Percentiles rank a stretch among this genome's conserved stretches.
Evolutionary conservation across 164 flowering plant genomes (phyloP).

Genomic region (Aristolochia californica): DNA sequence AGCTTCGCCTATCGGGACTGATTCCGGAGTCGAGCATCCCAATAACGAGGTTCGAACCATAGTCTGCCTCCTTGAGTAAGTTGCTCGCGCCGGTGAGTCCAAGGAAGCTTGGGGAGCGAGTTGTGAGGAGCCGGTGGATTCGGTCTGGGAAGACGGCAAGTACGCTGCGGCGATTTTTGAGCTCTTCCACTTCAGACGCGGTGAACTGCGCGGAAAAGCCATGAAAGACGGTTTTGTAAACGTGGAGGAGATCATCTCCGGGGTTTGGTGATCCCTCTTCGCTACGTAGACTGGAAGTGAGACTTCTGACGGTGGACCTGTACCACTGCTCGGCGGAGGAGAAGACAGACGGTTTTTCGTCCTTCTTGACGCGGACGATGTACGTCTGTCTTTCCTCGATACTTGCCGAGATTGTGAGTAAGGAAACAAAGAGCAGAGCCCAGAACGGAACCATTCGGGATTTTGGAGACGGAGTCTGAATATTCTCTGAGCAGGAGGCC

Average conservation of each 20-base stretch:
- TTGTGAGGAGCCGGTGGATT: constrained; percentile 29
- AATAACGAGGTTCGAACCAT: constrained; percentile 36
- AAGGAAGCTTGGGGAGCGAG: constrained; percentile 37
- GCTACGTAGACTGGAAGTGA: not conserved
- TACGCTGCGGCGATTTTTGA: constrained; percentile 17
- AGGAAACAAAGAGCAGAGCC: constrained; percentile 5
- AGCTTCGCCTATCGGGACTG: constrained; percentile 46
- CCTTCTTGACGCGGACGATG: constrained; percentile 35
- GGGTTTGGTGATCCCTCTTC: constrained; percentile 1
- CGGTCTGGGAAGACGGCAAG: constrained; percentile 28
- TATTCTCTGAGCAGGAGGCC: too few relatives aligned
- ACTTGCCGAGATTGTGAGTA: constrained; percentile 6
- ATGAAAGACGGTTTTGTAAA: constrained; percentile 39
- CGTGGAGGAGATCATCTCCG: constrained; percentile 18
- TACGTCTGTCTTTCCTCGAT: constrained; percentile 12
- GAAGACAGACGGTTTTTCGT: constrained; percentile 31
- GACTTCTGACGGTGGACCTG: constrained; percentile 23
- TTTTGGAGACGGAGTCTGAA: too few relatives aligned
- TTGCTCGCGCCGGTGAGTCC: constrained; percentile 16
- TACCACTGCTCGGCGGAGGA: constrained; percentile 40
- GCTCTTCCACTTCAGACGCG: constrained; percentile 16
- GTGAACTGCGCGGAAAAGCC: constrained; percentile 41
- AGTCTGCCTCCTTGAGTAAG: constrained; percentile 25
- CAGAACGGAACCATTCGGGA: constrained; percentile 10
- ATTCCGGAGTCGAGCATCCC: constrained; percentile 52